A percentile compares a stretch with the other conserved stretches of the same genome.
Conservation (phyloP, 176 grass and related monocot genomes). For the Pontederia paniculata region DNA sequence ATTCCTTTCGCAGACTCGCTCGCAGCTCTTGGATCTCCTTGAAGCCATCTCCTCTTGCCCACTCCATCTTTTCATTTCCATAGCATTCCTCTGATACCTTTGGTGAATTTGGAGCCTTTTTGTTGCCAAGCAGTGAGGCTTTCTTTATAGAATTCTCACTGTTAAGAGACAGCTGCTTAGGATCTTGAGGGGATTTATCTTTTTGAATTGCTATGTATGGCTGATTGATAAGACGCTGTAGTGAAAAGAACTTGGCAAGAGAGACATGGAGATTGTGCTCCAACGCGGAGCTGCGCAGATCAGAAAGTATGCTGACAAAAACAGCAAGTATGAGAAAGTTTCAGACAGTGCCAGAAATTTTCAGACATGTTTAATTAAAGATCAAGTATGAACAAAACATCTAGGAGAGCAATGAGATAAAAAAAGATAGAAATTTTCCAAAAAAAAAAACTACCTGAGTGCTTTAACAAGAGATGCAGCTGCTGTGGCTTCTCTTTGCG, state of each 20-base stretch:
- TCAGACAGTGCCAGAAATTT: background rate
- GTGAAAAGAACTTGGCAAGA: constrained; percentile 76
- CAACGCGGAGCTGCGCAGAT: constrained; percentile 43
- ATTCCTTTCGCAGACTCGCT: constrained; percentile 44
- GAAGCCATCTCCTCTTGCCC: constrained; percentile 76
- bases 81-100: constrained; percentile 36
- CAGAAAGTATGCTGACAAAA: constrained; percentile 62
- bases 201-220: constrained; percentile 46
- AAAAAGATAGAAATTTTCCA: background rate
- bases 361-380: too few species aligned
- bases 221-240: constrained; percentile 62
- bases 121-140: constrained; percentile 30
- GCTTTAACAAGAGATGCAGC: constrained; percentile 84
- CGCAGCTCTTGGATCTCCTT: constrained; percentile 85
- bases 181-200: constrained; percentile 23
- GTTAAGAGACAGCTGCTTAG: constrained; percentile 31
- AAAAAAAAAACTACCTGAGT: constrained; percentile 48
- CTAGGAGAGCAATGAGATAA: too few species aligned
- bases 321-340: background rate
- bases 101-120: constrained; percentile 17
- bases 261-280: constrained; percentile 47
- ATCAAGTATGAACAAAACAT: too few species aligned
- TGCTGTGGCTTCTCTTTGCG: constrained; percentile 83
- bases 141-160: constrained; percentile 61
- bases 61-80: constrained; percentile 49